Evolutionary conservation across 306 rosid species (phyloP).

Genomic region (Pachyrhizus erosus): DNA sequence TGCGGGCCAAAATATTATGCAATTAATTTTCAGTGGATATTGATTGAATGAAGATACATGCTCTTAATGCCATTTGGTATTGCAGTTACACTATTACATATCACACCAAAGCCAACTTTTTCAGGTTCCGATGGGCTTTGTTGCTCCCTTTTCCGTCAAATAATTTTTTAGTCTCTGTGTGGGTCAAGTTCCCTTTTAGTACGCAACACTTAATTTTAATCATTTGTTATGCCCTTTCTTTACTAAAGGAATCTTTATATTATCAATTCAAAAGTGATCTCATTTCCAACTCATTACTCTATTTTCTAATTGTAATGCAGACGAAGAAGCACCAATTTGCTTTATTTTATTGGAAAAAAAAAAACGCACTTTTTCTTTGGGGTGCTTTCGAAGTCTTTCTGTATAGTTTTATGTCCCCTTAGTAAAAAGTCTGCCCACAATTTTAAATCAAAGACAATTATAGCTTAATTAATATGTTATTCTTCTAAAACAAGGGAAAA

Average conservation of each 20-base stretch:
- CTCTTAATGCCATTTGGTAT: slow-evolving; percentile 49
- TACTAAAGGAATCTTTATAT: slow-evolving; percentile 53
- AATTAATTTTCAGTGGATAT: slow-evolving; percentile 18
- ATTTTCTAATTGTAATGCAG: slow-evolving; percentile 46
- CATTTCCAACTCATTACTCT: slow-evolving; percentile 54
- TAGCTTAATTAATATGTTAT: not conserved
- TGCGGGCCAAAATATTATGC: slow-evolving; percentile 14
- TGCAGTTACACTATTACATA: slow-evolving; percentile 43
- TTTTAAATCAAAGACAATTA: slow-evolving; percentile 33
- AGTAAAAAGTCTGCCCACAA: slow-evolving; percentile 6
- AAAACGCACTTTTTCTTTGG: slow-evolving; percentile 50
- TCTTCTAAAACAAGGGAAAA: not conserved
- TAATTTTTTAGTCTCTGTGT: slow-evolving; percentile 29
- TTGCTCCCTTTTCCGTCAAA: slow-evolving; percentile 42
- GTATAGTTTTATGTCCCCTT: not conserved
- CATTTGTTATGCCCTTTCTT: slow-evolving; percentile 46
- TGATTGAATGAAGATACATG: slow-evolving; percentile 50
- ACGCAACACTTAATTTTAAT: slow-evolving; percentile 40
- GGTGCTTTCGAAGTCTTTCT: slow-evolving; percentile 50
- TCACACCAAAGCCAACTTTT: slow-evolving; percentile 61
- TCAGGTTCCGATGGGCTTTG: slow-evolving; percentile 56
- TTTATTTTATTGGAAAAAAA: slow-evolving; percentile 37
- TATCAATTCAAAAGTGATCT: slow-evolving; percentile 50
- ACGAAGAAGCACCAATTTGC: slow-evolving; percentile 60
- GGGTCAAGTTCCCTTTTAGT: slow-evolving; percentile 50